phyloP scores from a whole-genome alignment of 2,329 filamentous ascomycete species.

The Talaromyces sp. region DNA sequence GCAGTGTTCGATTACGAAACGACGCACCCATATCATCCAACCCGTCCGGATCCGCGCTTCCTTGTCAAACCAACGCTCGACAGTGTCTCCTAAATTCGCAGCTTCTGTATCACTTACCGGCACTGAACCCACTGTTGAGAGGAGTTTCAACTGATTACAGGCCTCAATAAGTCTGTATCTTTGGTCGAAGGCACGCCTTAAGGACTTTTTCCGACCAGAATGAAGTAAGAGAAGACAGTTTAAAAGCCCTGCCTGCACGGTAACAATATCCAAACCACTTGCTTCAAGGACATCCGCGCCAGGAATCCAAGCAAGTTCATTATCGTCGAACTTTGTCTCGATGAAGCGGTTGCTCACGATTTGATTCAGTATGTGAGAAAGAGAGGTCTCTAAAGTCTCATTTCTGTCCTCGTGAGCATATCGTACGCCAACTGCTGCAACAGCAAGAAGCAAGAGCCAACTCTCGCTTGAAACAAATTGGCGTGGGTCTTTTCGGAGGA shows the following conservation, averaged over 20 bases:
- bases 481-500: not conserved
- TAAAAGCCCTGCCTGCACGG: not conserved
- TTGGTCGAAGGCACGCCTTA: not conserved
- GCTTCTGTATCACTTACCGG: not conserved
- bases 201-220: not conserved
- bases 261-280: not conserved
- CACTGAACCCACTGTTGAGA: not conserved
- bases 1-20: not conserved
- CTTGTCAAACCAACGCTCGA: not conserved
- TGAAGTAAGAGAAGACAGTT: not conserved
- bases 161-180: not conserved
- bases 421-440: not conserved
- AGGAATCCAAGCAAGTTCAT: not conserved
- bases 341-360: not conserved
- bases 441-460: not conserved
- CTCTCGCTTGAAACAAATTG: not conserved
- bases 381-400: not conserved
- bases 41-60: not conserved
- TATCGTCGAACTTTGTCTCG: not conserved
- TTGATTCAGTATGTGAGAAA: not conserved
- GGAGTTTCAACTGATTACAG: not conserved
- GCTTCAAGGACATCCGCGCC: not conserved
- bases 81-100: not conserved
- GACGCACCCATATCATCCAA: not conserved
- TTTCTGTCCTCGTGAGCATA: not conserved